phyloP scores from a whole-genome alignment of 306 rosid genomes.

The Lathyrus tuberosus region DNA sequence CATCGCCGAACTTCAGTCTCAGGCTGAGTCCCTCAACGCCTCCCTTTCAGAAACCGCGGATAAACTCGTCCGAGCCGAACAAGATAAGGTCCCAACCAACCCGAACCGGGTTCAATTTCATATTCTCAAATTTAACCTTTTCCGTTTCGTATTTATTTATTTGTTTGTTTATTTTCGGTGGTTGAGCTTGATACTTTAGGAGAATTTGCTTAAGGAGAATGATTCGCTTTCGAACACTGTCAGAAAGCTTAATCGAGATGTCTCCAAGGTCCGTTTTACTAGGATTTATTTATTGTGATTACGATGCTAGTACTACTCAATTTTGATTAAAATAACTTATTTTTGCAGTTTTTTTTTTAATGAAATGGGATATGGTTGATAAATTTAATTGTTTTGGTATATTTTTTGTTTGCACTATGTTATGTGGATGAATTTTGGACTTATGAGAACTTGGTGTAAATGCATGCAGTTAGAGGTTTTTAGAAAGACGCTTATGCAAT shows the following conservation, averaged over 20 bases:
- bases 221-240: constrained; percentile 64
- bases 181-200: constrained; percentile 47
- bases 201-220: constrained; percentile 69
- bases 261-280: constrained; percentile 67
- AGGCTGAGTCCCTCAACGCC: constrained; percentile 66
- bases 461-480: constrained; percentile 79
- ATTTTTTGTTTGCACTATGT: no score
- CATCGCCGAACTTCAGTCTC: constrained; percentile 71
- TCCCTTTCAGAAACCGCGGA: constrained; percentile 65
- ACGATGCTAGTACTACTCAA: not conserved
- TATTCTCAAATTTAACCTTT: not conserved
- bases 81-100: constrained; percentile 59
- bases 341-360: not conserved
- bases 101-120: not conserved
- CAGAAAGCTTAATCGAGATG: constrained; percentile 88
- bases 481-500: constrained; percentile 92
- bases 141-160: not conserved
- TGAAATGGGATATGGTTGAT: no score
- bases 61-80: constrained; percentile 56
- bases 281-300: not conserved
- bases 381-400: no score
- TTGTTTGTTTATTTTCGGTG: not conserved
- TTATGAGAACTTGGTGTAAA: not conserved
- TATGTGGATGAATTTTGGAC: no score
- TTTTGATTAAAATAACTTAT: not conserved